Evolutionary conservation across 495 filamentous ascomycete species (phyloP), one percentile per base, ranked within the genome.

Genomic region (Cladorrhinum samala): DNA sequence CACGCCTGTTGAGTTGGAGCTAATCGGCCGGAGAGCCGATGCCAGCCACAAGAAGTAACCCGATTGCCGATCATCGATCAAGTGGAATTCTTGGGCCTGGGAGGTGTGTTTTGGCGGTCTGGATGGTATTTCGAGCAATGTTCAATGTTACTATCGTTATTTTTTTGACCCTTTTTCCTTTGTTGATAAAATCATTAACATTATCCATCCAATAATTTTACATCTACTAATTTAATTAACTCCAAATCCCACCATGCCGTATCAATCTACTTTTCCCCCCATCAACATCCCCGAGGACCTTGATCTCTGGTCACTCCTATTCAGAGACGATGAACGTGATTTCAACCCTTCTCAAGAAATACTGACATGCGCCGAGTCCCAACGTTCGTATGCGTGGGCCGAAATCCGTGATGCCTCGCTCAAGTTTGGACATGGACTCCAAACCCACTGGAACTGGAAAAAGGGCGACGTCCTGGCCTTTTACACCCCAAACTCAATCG

Each of bases 351-450:
- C 61, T 44, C 64, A 65, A 37, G 90, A 87, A 50, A 86, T 96
- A 62, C 90, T 88, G 68, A 73, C 82, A 50, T 89, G 94, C 72
- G 79, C 83, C 51, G 80, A 86, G 44, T 90, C 86, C 0, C 72
- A 77, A 37, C 83, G 87, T 20, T 76, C 77, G 13, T 87, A 95
- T 67, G 95, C 84, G 50, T 93, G 81, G 71, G 72, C 76, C n/a
- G 74, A 86, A 41, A 66, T 88, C 24, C 83, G 80, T 53, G 71
- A 72, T 33, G 77, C 81, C 14, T 84, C 88, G 2, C 66, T 83
- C 44, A 79, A 83, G 19, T 94, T 97, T 60, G 93, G 89, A 21
- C 81, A 83, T 46, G 93, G 90, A 0, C 73, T 97, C 9, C 84
- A 83, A 61, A 68, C 71, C 11, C 59, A 74, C 25, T 95, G 81